Base-by-base conservation (phyloP, 2,329 filamentous ascomycete genomes). In the Cordyceps javanica region DNA sequence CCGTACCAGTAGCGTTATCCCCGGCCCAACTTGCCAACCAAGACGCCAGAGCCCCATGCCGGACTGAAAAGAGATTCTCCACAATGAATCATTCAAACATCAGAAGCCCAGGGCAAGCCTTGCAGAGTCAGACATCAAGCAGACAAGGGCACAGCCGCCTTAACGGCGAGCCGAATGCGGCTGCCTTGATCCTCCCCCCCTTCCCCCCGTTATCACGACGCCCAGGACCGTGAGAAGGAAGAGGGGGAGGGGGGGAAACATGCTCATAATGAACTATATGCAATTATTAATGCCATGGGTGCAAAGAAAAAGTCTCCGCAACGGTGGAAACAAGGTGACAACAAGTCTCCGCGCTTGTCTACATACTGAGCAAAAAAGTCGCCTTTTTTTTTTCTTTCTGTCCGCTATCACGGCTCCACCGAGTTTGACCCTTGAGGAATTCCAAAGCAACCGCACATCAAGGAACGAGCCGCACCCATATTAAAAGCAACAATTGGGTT, bases 71-170 rank as follows among this genome's bases (percentile, higher is more conserved):
- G 9, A 9, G n/a, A 25, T 23, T 41, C 42, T 8, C 53, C 53
- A 56, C 53, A 56, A 56, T 56, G 53, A 56, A 56, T 56, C 53
- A 56, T 56, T 56, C 53, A 46, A 26, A n/a, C 42, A 23, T 48
- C 44, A 41, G 23, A n/a, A n/a, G n/a, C n/a, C n/a, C n/a, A 25
- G 16, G n/a, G 52, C 23, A 7, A n/a, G 32, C n/a, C 10, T 6
- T 39, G 7, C 42, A 49, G 53, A 56, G 53, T 49, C 41, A 41
- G 44, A 7, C 19, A 11, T 39, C 23, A 26, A 14, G 25, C 21
- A 16, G 23, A 19, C 16, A 34, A 28, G 8, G 23, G 23, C 23
- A 16, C 21, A 11, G 32, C 48, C 21, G n/a, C 38, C 10, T 21
- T 25, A 51, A 3, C 49, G 34, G 25, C 34, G 34, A 39, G 34